Percentiles rank a stretch among this genome's conserved stretches.
Conservation (phyloP, 176 grass and related monocot species). For the Bolboschoenus planiculmis region DNA sequence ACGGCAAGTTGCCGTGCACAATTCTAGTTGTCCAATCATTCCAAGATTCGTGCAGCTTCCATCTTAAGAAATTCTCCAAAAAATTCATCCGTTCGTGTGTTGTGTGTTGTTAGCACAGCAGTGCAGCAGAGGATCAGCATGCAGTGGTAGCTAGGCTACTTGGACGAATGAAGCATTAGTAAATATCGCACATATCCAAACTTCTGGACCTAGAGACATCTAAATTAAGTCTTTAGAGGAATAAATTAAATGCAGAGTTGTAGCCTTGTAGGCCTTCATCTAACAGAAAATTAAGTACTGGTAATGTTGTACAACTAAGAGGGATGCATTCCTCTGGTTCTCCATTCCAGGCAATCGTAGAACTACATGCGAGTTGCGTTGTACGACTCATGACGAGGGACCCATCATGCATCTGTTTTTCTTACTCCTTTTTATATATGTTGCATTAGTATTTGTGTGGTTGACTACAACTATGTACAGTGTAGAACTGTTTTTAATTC, state of each 20-base stretch:
- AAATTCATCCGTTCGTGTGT: no score
- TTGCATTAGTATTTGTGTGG: background rate
- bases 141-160: background rate
- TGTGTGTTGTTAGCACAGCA: no score
- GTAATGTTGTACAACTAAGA: background rate
- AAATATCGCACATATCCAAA: background rate
- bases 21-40: background rate
- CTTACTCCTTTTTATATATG: no score
- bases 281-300: background rate
- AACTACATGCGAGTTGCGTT: background rate
- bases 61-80: no score
- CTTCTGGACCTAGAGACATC: background rate
- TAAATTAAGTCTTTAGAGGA: background rate
- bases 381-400: background rate
- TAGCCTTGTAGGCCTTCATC: background rate
- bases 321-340: background rate
- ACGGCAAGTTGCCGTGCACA: no score
- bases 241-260: background rate
- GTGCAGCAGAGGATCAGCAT: background rate
- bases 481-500: background rate
- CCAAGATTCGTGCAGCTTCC: no score
- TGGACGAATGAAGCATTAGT: background rate
- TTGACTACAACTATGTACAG: background rate
- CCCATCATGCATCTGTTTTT: background rate
- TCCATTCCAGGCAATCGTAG: background rate